Evolutionary conservation across 75 land plant species (phyloP).

Genomic region (Ceratopteris richardii): DNA sequence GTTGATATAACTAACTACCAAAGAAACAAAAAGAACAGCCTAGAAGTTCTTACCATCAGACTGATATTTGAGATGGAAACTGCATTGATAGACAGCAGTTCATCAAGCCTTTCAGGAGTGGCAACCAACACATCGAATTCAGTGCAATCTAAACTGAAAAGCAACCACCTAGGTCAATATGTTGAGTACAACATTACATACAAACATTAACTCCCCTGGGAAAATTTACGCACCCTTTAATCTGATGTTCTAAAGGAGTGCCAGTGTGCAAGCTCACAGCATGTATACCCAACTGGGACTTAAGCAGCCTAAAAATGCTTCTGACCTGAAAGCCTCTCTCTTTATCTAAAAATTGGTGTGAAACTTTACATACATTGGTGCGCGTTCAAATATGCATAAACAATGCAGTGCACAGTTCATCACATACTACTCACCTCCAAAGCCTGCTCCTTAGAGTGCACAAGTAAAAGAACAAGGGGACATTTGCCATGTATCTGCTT

Average conservation of each 20-base stretch:
- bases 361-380: no score
- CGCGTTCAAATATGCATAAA: background rate
- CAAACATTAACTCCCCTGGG: background rate
- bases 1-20: no score
- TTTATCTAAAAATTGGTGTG: no score
- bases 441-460: conserved; percentile 63
- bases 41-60: conserved; percentile 55
- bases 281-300: conserved; percentile 50
- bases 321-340: conserved; percentile 46
- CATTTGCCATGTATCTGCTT: conserved; percentile 33
- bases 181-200: background rate
- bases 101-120: conserved; percentile 74
- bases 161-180: background rate
- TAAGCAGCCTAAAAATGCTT: conserved; percentile 58
- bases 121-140: conserved; percentile 73
- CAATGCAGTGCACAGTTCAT: background rate
- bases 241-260: conserved; percentile 62
- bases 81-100: conserved; percentile 55
- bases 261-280: conserved; percentile 75
- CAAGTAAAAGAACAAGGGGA: conserved; percentile 61
- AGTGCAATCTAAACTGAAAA: conserved; percentile 5
- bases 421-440: conserved; percentile 31
- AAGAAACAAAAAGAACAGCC: no score
- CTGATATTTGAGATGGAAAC: conserved; percentile 61
- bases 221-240: conserved; percentile 49